Conservation (phyloP, 2,329 filamentous ascomycete genomes). For the Simplicillium aogashimaense region DNA sequence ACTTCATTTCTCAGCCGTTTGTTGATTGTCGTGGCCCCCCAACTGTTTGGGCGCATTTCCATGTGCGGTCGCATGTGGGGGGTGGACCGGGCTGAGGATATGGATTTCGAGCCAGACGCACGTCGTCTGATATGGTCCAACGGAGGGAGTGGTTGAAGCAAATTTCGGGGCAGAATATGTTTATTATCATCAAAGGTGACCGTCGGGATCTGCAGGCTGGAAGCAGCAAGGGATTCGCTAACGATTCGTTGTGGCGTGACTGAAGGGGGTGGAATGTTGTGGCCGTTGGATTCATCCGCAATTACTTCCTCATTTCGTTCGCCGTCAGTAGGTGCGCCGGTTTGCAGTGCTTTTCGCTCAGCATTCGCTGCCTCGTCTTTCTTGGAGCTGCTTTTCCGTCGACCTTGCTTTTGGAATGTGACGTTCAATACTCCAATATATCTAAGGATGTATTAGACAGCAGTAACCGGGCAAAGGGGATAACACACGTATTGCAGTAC, state of each 20-base stretch:
- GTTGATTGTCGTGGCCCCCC: constrained; percentile 90
- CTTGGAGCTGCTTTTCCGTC: constrained; percentile 48
- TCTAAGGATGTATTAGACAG: constrained; percentile 31
- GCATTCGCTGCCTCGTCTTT: constrained; percentile 32
- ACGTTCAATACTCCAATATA: constrained; percentile 97
- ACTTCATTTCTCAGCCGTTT: constrained; percentile 81
- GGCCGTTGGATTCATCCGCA: background rate
- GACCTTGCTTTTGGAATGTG: constrained; percentile 77
- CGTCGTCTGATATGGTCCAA: constrained; percentile 20
- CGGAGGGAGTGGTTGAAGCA: constrained; percentile 54
- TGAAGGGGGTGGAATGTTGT: constrained; percentile 7
- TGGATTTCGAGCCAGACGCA: constrained; percentile 13
- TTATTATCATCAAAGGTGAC: constrained; percentile 91
- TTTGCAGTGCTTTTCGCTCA: constrained; percentile 25
- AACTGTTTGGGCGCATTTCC: constrained; percentile 54
- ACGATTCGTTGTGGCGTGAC: constrained; percentile 31
- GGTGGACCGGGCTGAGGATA: constrained; percentile 1
- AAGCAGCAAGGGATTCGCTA: constrained; percentile 66
- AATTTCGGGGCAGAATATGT: constrained; percentile 79
- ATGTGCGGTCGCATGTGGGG: constrained; percentile 25
- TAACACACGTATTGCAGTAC: constrained; percentile 14
- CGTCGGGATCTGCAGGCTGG: constrained; percentile 62
- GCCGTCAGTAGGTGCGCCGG: constrained; percentile 12
- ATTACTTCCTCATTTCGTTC: constrained; percentile 6
- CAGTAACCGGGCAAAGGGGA: constrained; percentile 3